phyloP scores from a whole-genome alignment of 306 rosid genomes.

The Lathyrus tuberosus region DNA sequence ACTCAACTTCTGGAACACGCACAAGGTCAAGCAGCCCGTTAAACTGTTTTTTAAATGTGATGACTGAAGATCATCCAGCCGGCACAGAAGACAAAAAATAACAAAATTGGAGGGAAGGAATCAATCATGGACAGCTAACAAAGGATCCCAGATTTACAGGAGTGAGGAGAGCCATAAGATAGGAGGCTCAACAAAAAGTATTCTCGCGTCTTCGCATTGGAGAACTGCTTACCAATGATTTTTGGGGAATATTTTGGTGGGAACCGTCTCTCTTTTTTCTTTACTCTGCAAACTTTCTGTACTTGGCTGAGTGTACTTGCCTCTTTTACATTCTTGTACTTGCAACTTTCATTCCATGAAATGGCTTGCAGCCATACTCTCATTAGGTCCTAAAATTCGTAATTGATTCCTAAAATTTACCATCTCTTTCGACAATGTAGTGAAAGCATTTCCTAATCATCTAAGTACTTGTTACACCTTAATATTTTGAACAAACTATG shows the following conservation, averaged over 20 bases:
- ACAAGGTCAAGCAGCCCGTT: conserved; percentile 63
- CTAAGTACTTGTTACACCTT: neutral
- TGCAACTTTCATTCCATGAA: neutral
- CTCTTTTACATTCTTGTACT: neutral
- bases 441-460: neutral
- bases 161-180: neutral
- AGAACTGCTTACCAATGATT: neutral
- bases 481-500: too few relatives aligned
- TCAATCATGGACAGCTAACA: neutral
- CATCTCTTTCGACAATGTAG: neutral
- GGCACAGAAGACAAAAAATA: neutral
- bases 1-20: conserved; percentile 73
- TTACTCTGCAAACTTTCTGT: neutral
- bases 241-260: neutral
- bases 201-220: neutral
- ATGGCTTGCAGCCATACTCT: neutral
- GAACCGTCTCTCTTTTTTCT: neutral
- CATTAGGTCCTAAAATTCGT: neutral
- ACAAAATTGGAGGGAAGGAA: neutral
- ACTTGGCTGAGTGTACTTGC: neutral
- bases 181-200: neutral
- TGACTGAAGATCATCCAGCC: neutral
- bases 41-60: conserved; percentile 29
- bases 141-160: neutral
- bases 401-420: neutral